Percentiles rank a stretch among this genome's conserved stretches.
phyloP scores from a whole-genome alignment of 345 rosid genomes.

The Fremontodendron californicum region DNA sequence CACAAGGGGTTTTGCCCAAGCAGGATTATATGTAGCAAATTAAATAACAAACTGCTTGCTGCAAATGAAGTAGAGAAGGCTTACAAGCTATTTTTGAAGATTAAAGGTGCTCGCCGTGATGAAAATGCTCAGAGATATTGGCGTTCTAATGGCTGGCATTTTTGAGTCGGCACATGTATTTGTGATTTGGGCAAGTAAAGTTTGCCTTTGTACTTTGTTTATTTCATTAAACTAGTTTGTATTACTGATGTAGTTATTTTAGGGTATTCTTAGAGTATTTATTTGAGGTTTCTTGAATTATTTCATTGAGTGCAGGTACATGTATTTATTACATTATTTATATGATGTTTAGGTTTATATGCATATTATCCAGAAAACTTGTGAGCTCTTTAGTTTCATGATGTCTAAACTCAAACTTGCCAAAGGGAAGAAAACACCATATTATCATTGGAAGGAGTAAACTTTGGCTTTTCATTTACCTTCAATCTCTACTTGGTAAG shows the following conservation, averaged over 20 bases:
- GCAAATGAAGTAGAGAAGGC: slow-evolving; percentile 73
- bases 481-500: neutral
- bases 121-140: slow-evolving; percentile 72
- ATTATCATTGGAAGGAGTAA: neutral
- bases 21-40: slow-evolving; percentile 67
- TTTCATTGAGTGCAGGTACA: neutral
- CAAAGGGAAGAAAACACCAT: neutral
- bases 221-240: neutral
- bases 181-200: neutral
- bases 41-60: slow-evolving; percentile 64
- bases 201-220: neutral
- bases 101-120: slow-evolving; percentile 59
- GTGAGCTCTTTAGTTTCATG: neutral
- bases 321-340: neutral
- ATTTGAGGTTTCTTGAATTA: neutral
- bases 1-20: slow-evolving; percentile 77
- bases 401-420: neutral
- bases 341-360: neutral
- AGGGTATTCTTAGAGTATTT: neutral
- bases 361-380: neutral
- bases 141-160: slow-evolving; percentile 92
- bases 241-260: neutral
- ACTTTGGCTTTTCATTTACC: neutral
- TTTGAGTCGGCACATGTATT: slow-evolving; percentile 36
- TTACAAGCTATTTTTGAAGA: slow-evolving; percentile 65